phyloP scores from a whole-genome alignment of 176 grass and related monocot species.

The Oryza glaberrima region DNA sequence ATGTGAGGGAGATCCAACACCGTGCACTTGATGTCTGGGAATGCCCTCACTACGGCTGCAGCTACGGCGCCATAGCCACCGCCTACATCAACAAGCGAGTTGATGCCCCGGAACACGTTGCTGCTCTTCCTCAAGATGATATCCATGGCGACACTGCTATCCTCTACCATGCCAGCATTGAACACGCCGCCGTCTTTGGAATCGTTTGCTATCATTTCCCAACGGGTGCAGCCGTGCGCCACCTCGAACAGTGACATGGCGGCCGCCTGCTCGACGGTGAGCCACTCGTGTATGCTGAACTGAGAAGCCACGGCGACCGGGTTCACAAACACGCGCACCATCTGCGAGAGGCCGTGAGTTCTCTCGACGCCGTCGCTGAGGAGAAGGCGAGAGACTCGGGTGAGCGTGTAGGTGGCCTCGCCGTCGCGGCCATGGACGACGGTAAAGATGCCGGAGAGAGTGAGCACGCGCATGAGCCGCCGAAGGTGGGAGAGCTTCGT shows the following conservation, averaged over 20 bases:
- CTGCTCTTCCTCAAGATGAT: neutral
- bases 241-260: neutral
- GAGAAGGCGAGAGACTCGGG: neutral
- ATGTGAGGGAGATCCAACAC: constrained; percentile 6
- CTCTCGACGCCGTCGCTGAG: neutral
- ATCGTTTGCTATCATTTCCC: neutral
- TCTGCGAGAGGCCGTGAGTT: too few species aligned
- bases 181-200: neutral
- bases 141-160: constrained; percentile 29
- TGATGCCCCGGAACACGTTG: constrained; percentile 35
- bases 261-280: neutral
- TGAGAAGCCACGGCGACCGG: neutral
- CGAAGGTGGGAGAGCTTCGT: neutral
- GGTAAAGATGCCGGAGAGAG: neutral
- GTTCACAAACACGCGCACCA: neutral
- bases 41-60: constrained; percentile 33
- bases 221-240: neutral
- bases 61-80: constrained; percentile 27
- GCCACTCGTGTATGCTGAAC: constrained; percentile 17
- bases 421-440: neutral
- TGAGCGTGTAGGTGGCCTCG: neutral
- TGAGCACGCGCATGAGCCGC: constrained; percentile 8
- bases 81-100: constrained; percentile 54
- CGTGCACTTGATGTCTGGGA: constrained; percentile 41
- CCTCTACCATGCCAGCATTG: constrained; percentile 37